Base-by-base conservation (phyloP, 2,329 filamentous ascomycete genomes). In the Hypoxylon sp. region DNA sequence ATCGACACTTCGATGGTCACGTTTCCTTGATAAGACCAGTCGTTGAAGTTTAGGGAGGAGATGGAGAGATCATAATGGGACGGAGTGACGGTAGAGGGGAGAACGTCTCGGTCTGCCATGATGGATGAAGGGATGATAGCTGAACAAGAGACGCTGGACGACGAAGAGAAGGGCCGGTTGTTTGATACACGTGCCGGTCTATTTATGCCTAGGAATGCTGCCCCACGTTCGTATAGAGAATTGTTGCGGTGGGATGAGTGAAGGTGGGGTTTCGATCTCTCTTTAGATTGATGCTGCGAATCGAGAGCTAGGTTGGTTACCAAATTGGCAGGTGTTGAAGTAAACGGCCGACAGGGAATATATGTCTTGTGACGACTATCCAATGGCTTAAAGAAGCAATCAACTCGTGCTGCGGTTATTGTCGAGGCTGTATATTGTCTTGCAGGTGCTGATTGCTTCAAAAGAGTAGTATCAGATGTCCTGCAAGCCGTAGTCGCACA, bases 11-110 rank as follows among this genome's bases (percentile, higher is more conserved):
- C 87, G 79, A 99, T 97, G 71, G 79, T 81, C 68, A 98, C 93
- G 19, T 86, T 89, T 72, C 96, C 96, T 82, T 95, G 89, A 83
- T 95, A 99, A 66, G 87, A 89, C 90, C 88, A 90, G 59, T 81
- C 80, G 65, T 82, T 81, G 73, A 95, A 97, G 65, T 97, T 90
- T 70, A 99, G 83, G 74, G 96, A 91, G 77, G 86, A 89, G 74
- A 99, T 87, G 61, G 91, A 93, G 72, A 99, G 85, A 75, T 88
- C 85, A 82, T 99, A 99, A 83, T 98, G 93, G 69, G 85, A 83
- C 2, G 96, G 94, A 82, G 93, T 95, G 78, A 95, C 89, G 72
- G 80, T 81, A 74, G 84, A 83, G 51, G 89, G 88, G 68, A 91
- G 85, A 71, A 89, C 84, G 67, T 91, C 88, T 77, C 89, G 84